Evolutionary conservation across 2,329 filamentous ascomycete genomes (phyloP).

Genomic region (Aureobasidium sp.): DNA sequence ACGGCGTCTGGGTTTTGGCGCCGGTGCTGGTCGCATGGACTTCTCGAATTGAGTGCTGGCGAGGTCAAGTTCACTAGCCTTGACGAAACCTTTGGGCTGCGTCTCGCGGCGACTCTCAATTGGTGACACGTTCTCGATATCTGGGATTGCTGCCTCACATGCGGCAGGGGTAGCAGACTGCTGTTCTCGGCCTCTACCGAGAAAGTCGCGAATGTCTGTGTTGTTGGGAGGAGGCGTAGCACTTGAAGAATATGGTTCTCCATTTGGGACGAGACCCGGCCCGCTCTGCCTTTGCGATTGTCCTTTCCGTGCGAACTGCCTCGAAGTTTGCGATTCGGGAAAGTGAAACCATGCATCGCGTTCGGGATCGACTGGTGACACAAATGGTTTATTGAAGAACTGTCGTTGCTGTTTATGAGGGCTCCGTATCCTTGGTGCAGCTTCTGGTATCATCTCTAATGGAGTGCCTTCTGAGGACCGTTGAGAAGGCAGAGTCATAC

Average conservation of each 20-base stretch:
- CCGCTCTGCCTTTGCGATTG: constrained; percentile 8
- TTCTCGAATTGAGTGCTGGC: constrained; percentile 17
- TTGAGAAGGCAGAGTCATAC: background rate
- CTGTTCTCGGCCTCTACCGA: background rate
- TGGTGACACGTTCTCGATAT: background rate
- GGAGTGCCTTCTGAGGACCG: background rate
- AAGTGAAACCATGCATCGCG: constrained; percentile 23
- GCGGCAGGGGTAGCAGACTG: background rate
- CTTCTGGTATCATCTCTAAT: constrained; percentile 9
- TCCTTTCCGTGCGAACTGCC: constrained; percentile 1
- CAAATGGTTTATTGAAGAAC: constrained; percentile 27
- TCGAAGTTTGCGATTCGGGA: constrained; percentile 6
- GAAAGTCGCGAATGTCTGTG: constrained; percentile 13
- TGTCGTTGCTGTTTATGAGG: constrained; percentile 20
- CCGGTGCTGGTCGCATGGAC: background rate
- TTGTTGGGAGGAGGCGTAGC: constrained; percentile 11
- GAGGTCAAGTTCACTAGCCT: constrained; percentile 25
- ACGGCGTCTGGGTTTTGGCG: constrained; percentile 7
- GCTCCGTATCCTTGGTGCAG: constrained; percentile 16
- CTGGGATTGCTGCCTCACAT: background rate
- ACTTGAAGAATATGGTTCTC: constrained; percentile 20
- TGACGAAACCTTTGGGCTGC: constrained; percentile 22
- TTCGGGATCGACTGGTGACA: constrained; percentile 22
- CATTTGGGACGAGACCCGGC: constrained; percentile 21
- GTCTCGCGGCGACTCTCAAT: background rate